Conservation (phyloP, 257 asterid species). For the Primulina eburnea region DNA sequence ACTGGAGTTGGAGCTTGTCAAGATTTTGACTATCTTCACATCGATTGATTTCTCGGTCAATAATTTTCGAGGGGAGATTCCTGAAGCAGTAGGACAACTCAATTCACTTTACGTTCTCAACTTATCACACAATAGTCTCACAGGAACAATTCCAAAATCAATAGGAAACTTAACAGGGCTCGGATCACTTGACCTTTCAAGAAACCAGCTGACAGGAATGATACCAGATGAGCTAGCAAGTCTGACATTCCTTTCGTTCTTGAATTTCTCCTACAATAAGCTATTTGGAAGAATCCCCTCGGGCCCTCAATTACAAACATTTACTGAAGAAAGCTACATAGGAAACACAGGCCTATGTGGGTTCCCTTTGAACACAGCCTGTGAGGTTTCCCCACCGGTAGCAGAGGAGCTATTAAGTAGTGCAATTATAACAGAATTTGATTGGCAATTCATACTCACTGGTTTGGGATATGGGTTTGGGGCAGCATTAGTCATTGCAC, state of each 20-base stretch:
- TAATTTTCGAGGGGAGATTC: constrained; percentile 45
- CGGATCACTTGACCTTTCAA: constrained; percentile 54
- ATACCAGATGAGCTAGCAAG: constrained; percentile 38
- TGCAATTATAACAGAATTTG: constrained; percentile 21
- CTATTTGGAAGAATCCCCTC: constrained; percentile 38
- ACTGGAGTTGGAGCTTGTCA: constrained; percentile 45
- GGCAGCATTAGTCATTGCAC: constrained; percentile 48
- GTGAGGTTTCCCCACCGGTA: not conserved
- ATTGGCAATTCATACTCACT: constrained; percentile 53
- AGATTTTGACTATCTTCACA: constrained; percentile 50
- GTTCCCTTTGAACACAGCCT: constrained; percentile 22
- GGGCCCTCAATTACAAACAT: constrained; percentile 33
- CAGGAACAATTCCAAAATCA: constrained; percentile 47
- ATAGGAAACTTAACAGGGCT: constrained; percentile 53
- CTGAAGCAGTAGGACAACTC: constrained; percentile 43
- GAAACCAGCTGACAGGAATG: constrained; percentile 38
- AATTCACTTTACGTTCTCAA: constrained; percentile 53
- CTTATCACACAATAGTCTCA: constrained; percentile 49
- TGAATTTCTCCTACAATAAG: constrained; percentile 43
- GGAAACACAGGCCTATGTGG: constrained; percentile 42
- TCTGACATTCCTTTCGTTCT: constrained; percentile 43
- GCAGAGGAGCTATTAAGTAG: not conserved
- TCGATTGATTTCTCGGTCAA: constrained; percentile 58
- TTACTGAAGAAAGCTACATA: constrained; percentile 18
- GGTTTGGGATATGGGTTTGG: constrained; percentile 61